Base-by-base conservation (phyloP, 2,329 filamentous ascomycete genomes). In the Westerdykella sp. region DNA sequence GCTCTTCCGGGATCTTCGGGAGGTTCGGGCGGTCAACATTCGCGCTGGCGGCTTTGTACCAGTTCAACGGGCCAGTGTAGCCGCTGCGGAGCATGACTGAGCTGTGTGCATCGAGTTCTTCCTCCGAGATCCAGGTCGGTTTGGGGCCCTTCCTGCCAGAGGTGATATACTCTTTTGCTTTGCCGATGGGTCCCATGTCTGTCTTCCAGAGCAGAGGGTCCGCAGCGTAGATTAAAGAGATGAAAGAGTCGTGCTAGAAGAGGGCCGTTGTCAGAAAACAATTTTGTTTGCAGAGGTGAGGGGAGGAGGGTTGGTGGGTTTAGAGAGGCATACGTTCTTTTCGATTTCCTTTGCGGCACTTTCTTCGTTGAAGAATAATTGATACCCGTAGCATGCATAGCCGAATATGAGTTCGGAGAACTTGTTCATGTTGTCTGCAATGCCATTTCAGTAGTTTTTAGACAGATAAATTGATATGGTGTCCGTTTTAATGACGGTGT, bases 381-480 rank as follows among this genome's bases (percentile, higher is more conserved):
- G 37, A 23, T 45, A 48, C 25, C 42, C 45, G 16, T 42, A 48
- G 1, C 5, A n/a, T 6, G 39, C 38, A 25, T 48, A 48, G 1
- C 45, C 45, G 22, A 45, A 42, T 2, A 15, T 7, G 7, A 35
- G 2, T 36, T 39, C 21, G 5, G 36, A 42, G 13, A 39, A 22
- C 10, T 30, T 15, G 31, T 48, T 45, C 34, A 45, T n/a, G 6
- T 13, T 21, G 30, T 45, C 46, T 39, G 41, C 14, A 14, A n/a
- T 38, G n/a, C 34, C 34, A 42, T 32, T 12, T 32, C 7, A 32
- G 30, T 13, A 21, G 3, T 21, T 21, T 6, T 4, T 21, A 21
- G 18, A 21, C 18, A 21, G 18, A 6, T 21, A 6, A 21, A 21
- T 21, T 21, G 6, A 21, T 21, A 21, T 21, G 6, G 18, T 21